phyloP scores from a whole-genome alignment of 257 asterid species.

The Gentiana dahurica region DNA sequence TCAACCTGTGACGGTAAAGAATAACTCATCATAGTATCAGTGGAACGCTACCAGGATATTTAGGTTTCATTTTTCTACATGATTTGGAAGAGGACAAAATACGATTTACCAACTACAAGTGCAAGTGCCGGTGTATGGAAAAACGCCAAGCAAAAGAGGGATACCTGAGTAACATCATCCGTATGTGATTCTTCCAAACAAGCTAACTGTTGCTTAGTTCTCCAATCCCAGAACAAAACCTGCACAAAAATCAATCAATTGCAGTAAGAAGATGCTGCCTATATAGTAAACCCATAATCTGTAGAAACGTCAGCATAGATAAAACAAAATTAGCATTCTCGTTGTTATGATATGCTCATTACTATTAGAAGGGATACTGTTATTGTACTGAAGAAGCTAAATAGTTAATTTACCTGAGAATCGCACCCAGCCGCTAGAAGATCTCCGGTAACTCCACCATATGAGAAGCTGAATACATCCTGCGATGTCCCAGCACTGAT shows the following conservation, averaged over 20 bases:
- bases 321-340: background rate
- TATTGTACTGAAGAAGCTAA: background rate
- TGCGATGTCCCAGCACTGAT: conserved; percentile 50
- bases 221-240: conserved; percentile 89
- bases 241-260: conserved; percentile 8
- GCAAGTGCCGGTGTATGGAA: too few species aligned
- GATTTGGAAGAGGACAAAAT: background rate
- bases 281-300: background rate
- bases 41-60: too few species aligned
- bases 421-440: conserved; percentile 80
- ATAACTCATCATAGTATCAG: background rate
- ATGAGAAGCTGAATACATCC: conserved; percentile 84
- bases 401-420: conserved; percentile 39
- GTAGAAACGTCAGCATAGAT: background rate
- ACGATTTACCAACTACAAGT: too few species aligned
- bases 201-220: conserved; percentile 65
- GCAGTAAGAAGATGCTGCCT: background rate
- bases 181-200: conserved; percentile 84
- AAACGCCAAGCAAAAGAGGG: conserved; percentile 2
- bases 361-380: too few species aligned
- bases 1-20: background rate
- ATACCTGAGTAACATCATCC: conserved; percentile 95
- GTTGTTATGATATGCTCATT: background rate
- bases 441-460: conserved; percentile 66
- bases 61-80: background rate